phyloP scores from a whole-genome alignment of 2,329 filamentous ascomycete genomes.

The Neopestalotiopsis rosae region DNA sequence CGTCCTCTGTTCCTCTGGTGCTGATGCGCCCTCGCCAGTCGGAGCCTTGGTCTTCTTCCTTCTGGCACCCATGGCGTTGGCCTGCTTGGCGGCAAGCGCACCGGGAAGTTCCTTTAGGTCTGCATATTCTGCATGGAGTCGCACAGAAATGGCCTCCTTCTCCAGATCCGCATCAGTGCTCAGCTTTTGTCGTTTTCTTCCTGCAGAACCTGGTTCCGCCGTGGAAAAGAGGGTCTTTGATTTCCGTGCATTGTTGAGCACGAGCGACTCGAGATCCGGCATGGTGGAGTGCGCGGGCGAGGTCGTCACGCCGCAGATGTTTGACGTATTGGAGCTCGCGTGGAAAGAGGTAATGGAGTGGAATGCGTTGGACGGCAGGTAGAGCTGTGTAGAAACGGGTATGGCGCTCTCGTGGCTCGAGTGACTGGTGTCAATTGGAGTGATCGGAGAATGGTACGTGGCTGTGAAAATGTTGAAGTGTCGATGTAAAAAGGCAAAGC shows the following conservation, averaged over 20 bases:
- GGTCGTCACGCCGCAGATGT: not conserved
- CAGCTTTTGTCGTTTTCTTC: constrained; percentile 34
- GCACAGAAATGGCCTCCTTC: constrained; percentile 35
- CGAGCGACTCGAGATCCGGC: constrained; percentile 34
- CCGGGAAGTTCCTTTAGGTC: constrained; percentile 34
- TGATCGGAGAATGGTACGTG: no score
- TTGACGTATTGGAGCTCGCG: not conserved
- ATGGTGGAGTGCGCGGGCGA: constrained; percentile 15
- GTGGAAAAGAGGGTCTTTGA: constrained; percentile 35
- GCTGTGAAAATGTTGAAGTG: not conserved
- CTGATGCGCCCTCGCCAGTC: constrained; percentile 30
- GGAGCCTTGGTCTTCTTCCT: constrained; percentile 33
- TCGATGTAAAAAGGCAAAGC: not conserved
- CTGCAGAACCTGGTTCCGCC: constrained; percentile 26
- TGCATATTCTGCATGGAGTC: constrained; percentile 38
- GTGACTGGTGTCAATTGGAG: no score
- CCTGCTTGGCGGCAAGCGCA: constrained; percentile 42
- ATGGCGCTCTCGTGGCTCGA: no score
- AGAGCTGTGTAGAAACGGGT: no score
- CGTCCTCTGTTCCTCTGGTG: constrained; percentile 51
- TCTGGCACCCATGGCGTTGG: constrained; percentile 34
- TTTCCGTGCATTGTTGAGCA: constrained; percentile 34
- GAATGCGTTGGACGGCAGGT: not conserved
- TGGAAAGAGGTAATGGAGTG: not conserved
- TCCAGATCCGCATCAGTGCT: constrained; percentile 31